Base-by-base conservation (phyloP, 352 stramenopile species). In the Pythium dissotocum region DNA sequence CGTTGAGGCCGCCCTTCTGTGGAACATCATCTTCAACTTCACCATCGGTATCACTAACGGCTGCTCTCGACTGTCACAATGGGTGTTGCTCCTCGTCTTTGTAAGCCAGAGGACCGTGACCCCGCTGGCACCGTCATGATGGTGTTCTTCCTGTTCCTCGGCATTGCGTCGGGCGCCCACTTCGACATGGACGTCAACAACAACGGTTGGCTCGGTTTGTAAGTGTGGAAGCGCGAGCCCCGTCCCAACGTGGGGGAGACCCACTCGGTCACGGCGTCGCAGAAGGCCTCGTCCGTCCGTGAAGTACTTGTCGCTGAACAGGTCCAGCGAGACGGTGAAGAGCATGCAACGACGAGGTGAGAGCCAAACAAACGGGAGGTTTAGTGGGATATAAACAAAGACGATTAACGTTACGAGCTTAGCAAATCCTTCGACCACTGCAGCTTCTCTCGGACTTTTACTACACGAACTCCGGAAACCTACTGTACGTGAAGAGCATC, bases 41-140 rank as follows among this genome's bases (percentile, higher is more conserved):
- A 67, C 53, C 3, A 65, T 80, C 52, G 73, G 73, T 69, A 28
- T 80, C 55, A 75, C 63, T n/a, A 78, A 58, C 32, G 74, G 74
- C 52, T 80, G 4, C 44, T 80, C 10, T 70, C 56, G 8, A 80
- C 74, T 2, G 69, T 80, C 24, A 80, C 74, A 5, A 77, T 80
- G 64, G 74, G 71, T 33, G 56, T 67, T 2, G 71, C 65, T 5
- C 73, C 73, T 14, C 70, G 63, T 59, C 56, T 80, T 1, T 56
- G 70, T 14, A 49, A 65, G 28, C 69, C 70, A 42, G 53, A 80
- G 58, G 71, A 80, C 64, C 71, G 71, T 51, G 74, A 80, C 54
- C 59, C 71, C 14, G 74, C 63, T 24, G 71, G 70, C 61, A 67
- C 66, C 52, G 46, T 24, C 21, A 24, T 80, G 48, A 73, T 80